Conservation (phyloP, 1,284 basidiomycete genomes). For the Trichosporon ovoides region DNA sequence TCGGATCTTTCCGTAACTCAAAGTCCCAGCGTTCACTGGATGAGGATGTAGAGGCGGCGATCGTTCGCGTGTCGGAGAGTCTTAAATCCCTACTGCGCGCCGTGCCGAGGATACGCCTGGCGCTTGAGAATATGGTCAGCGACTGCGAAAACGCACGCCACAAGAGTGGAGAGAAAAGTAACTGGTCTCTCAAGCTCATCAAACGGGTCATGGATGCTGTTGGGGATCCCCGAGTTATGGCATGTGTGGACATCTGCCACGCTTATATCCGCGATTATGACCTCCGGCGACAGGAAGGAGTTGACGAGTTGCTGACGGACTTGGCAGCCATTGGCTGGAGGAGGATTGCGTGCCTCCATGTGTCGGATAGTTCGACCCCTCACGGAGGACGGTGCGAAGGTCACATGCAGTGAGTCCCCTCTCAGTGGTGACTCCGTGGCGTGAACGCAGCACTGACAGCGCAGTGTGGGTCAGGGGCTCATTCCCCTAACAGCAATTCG, state of each 20-base stretch:
- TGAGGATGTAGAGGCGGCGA: background rate
- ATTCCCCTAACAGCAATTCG: constrained; percentile 12
- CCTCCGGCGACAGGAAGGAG: background rate
- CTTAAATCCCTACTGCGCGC: background rate
- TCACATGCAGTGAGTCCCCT: constrained; percentile 9
- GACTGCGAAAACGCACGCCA: too few relatives aligned
- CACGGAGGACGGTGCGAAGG: constrained; percentile 14
- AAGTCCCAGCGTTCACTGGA: background rate
- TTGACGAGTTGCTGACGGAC: background rate
- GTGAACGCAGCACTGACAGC: too few relatives aligned
- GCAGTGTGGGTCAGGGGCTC: constrained; percentile 11
- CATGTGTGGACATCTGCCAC: constrained; percentile 20
- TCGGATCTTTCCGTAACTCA: background rate
- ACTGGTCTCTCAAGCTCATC: constrained; percentile 11
- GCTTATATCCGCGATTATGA: constrained; percentile 17
- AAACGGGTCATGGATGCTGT: constrained; percentile 9
- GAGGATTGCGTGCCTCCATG: constrained; percentile 13
- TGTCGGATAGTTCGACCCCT: constrained; percentile 8
- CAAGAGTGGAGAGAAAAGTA: background rate
- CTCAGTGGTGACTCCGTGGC: too few relatives aligned
- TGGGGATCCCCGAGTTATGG: constrained; percentile 2
- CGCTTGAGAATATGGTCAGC: constrained; percentile 20
- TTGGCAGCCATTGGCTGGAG: background rate
- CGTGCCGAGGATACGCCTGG: constrained; percentile 9
- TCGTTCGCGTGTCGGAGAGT: background rate